Evolutionary conservation across 2,329 filamentous ascomycete genomes (phyloP).

Genomic region (Knoxdaviesia capensis): DNA sequence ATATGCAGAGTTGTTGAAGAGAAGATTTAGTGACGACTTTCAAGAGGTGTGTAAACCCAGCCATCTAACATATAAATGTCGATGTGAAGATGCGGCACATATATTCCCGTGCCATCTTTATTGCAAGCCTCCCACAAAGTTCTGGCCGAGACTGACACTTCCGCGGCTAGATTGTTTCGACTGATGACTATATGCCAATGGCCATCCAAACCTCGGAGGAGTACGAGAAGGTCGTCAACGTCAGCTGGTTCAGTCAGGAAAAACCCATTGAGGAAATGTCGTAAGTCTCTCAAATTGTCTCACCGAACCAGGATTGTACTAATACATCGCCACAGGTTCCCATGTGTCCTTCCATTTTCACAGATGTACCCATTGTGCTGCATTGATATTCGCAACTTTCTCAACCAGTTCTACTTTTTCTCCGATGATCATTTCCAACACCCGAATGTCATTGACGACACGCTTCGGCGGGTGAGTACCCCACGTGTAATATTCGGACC

Average conservation of each 20-base stretch:
- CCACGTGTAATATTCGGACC: too few species aligned
- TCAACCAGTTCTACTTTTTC: conserved; percentile 97
- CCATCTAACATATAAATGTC: too few species aligned
- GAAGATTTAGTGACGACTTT: conserved; percentile 86
- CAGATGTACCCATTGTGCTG: conserved; percentile 98
- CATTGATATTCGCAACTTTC: conserved; percentile 92
- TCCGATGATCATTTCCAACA: conserved; percentile 91
- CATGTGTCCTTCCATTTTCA: conserved; percentile 89
- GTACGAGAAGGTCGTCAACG: conserved; percentile 87
- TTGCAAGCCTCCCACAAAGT: conserved; percentile 8
- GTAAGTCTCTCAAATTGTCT: conserved; percentile 21
- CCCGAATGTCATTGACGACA: conserved; percentile 75
- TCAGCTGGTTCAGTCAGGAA: conserved; percentile 88
- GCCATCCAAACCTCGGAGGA: conserved; percentile 77
- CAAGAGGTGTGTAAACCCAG: conserved; percentile 41
- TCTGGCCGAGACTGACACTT: too few species aligned
- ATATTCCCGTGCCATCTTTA: too few species aligned
- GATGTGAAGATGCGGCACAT: too few species aligned
- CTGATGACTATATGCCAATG: conserved; percentile 99
- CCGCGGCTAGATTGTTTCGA: conserved; percentile 39
- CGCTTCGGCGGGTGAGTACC: conserved; percentile 48
- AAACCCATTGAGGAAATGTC: conserved; percentile 54
- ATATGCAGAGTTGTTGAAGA: conserved; percentile 80
- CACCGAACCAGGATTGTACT: neutral
- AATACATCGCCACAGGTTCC: conserved; percentile 38